Evolutionary conservation across 768 basidiomycete species (phyloP), one percentile per base, ranked within the genome.

Genomic region (Rhizopogon vulgaris): DNA sequence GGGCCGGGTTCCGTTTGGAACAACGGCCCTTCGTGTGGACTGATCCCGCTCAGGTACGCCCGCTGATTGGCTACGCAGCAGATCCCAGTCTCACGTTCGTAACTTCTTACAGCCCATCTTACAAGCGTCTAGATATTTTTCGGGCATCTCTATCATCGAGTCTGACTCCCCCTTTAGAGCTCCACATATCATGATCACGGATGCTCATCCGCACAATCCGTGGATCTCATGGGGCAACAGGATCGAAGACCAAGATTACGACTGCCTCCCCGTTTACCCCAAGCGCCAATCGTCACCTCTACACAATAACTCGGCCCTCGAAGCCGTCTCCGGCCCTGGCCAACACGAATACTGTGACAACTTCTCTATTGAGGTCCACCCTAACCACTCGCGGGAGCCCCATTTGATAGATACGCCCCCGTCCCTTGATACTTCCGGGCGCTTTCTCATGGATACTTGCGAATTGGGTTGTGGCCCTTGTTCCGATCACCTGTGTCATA

Each of bases 21-120:
- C 63, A 59, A 22, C 22, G 22, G 40, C 65, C 71, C 6, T 80
- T 72, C 59, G 51, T 53, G 38, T 83, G 80, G 80, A 63, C 62
- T 25, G 80, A 83, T 61, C 74, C 78, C 41, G 80, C 76, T 28
- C 72, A 76, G 65, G 79, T 78, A 61, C 58, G 65, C 56, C 41
- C 38, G 22, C 24, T 47, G 12, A 17, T 52, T 37, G 22, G 18
- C 25, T 10, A 28, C 9, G 22, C 18, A 36, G 10, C 12, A 48
- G 42, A 28, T 27, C 30, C 17, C 40, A 8, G 4, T 7, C 46
- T 37, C 10, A 52, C 22, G 25, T 22, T 34, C 6, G 8, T 51
- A 27, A 22, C 17, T 39, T 30, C n/a, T 25, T 12, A 6, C 45
- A 72, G 71, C 70, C 73, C 51, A 56, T 77, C 18, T 65, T 76